A percentile compares a stretch with the other conserved stretches of the same genome.
Conservation (phyloP, 2,329 filamentous ascomycete species). For the Metarhizium sp. region DNA sequence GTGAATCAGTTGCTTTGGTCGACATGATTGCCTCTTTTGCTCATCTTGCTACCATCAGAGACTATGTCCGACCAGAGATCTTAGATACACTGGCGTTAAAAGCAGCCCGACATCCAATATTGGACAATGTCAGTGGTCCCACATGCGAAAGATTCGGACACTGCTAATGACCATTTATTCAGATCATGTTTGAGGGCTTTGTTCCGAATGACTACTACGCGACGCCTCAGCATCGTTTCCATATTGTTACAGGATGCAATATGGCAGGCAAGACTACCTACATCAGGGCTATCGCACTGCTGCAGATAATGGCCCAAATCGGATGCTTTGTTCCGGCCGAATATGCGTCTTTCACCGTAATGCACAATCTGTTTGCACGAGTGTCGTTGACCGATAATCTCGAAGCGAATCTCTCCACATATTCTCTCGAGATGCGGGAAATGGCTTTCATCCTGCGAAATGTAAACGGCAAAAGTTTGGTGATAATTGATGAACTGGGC, state of each 20-base stretch:
- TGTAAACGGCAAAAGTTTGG: slow-evolving; percentile 64
- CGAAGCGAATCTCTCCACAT: slow-evolving; percentile 86
- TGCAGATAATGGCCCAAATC: slow-evolving; percentile 89
- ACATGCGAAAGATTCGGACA: neutral
- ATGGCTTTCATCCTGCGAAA: slow-evolving; percentile 88
- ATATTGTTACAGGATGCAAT: slow-evolving; percentile 91
- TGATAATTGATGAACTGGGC: slow-evolving; percentile 86
- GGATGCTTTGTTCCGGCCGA: slow-evolving; percentile 83
- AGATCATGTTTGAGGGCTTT: slow-evolving; percentile 57
- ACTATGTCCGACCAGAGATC: slow-evolving; percentile 57
- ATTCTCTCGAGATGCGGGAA: slow-evolving; percentile 91
- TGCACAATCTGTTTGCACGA: slow-evolving; percentile 77
- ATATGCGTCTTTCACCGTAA: slow-evolving; percentile 72
- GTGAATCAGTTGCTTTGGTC: slow-evolving; percentile 75
- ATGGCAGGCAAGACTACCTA: slow-evolving; percentile 99
- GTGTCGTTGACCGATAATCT: slow-evolving; percentile 81
- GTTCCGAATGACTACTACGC: slow-evolving; percentile 89
- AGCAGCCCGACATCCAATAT: slow-evolving; percentile 66
- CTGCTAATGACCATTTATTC: neutral
- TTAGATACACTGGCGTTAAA: slow-evolving; percentile 62
- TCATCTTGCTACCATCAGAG: slow-evolving; percentile 55
- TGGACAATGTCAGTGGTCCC: slow-evolving; percentile 47
- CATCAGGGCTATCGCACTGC: slow-evolving; percentile 73
- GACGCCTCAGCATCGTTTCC: slow-evolving; percentile 70
- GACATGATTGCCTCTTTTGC: slow-evolving; percentile 79